Conservation (phyloP, 495 filamentous ascomycete genomes). For the Xylaria palmicola region DNA sequence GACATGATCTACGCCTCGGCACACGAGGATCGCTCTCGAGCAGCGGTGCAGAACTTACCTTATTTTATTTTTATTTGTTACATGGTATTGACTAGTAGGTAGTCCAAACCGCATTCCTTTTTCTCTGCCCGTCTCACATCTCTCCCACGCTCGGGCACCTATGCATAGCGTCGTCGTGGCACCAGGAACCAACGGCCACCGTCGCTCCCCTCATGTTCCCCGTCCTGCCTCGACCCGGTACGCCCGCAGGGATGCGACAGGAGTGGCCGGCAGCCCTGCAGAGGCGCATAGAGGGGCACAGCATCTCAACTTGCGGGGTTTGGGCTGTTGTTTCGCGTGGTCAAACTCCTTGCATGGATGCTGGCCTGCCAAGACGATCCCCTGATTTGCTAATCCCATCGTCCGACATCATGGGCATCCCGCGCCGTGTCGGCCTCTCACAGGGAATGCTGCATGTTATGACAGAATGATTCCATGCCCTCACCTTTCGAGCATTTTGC, state of each 20-base stretch:
- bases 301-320: constrained; percentile 13
- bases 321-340: constrained; percentile 12
- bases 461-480: constrained; percentile 16
- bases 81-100: too few species aligned
- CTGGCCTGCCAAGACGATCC: not conserved
- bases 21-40: constrained; percentile 5
- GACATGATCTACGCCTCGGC: constrained; percentile 7
- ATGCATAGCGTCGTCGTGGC: constrained; percentile 15
- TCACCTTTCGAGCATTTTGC: constrained; percentile 15
- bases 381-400: constrained; percentile 14
- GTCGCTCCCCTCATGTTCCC: not conserved
- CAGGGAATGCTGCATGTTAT: constrained; percentile 12
- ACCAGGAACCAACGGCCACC: constrained; percentile 10
- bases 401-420: constrained; percentile 15
- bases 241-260: constrained; percentile 5
- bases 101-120: too few species aligned
- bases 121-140: not conserved
- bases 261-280: constrained; percentile 15
- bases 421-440: constrained; percentile 8
- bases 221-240: not conserved
- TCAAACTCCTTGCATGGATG: constrained; percentile 17
- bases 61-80: not conserved
- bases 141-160: constrained; percentile 7
- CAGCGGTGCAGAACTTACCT: not conserved
- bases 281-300: too few species aligned